Percentiles rank a stretch among this genome's conserved stretches.
Conservation (phyloP, 768 basidiomycete genomes). For the Saitozyma sp. region DNA sequence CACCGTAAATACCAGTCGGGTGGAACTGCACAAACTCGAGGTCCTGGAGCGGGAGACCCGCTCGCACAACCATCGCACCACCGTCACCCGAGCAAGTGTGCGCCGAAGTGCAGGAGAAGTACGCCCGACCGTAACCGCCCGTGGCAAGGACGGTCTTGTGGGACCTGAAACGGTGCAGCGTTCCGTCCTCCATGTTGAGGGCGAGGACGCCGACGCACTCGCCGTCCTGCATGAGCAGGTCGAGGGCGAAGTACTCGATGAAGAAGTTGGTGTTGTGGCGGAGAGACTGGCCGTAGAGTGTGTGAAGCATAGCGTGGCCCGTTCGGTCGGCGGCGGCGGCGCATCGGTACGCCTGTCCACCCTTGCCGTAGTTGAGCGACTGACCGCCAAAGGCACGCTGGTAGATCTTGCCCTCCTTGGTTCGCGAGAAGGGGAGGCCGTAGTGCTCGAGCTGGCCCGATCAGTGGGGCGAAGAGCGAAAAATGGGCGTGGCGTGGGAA, state of each 20-base stretch:
- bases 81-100: slow-evolving; percentile 99
- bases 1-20: slow-evolving; percentile 98
- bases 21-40: slow-evolving; percentile 99
- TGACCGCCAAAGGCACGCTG: slow-evolving; percentile 99
- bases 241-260: slow-evolving; percentile 99
- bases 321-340: slow-evolving; percentile 98
- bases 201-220: slow-evolving; percentile 99
- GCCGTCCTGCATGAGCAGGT: slow-evolving; percentile 97
- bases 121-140: slow-evolving; percentile 95
- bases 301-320: slow-evolving; percentile 96
- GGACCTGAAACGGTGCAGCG: slow-evolving; percentile 94
- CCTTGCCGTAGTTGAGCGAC: slow-evolving; percentile 93
- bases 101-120: slow-evolving; percentile 95
- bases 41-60: slow-evolving; percentile 94
- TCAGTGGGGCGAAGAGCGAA: background rate
- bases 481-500: slow-evolving; percentile 12
- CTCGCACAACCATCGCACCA: slow-evolving; percentile 96
- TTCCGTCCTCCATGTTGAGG: slow-evolving; percentile 99
- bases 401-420: slow-evolving; percentile 98
- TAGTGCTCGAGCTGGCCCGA: slow-evolving; percentile 87
- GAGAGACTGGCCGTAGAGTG: slow-evolving; percentile 97
- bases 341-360: slow-evolving; percentile 98
- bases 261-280: slow-evolving; percentile 99
- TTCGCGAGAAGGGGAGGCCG: slow-evolving; percentile 97
- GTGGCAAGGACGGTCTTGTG: slow-evolving; percentile 99